Evolutionary conservation across 2,329 filamentous ascomycete genomes (phyloP).

Genomic region (Botrytis elliptica): DNA sequence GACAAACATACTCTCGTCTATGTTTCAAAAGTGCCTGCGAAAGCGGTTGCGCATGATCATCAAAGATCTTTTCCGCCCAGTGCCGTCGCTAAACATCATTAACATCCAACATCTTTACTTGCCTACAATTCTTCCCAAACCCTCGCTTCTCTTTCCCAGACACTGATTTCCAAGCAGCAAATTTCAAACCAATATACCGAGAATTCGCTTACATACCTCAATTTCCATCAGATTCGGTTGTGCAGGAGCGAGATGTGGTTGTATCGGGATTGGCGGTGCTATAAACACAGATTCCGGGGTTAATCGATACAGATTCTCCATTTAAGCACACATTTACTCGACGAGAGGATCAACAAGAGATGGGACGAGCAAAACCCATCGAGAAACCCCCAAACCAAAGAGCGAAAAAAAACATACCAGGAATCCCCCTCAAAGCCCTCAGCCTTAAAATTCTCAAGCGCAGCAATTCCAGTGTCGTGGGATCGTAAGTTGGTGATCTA

Average conservation of each 20-base stretch:
- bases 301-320: conserved; percentile 25
- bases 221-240: conserved; percentile 28
- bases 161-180: conserved; percentile 8
- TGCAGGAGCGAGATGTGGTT: conserved; percentile 27
- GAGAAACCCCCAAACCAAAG: no score
- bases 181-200: conserved; percentile 5
- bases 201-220: conserved; percentile 29
- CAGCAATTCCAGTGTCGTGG: conserved; percentile 53
- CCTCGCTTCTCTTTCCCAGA: background rate
- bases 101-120: background rate
- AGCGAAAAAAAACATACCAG: conserved; percentile 32
- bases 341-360: background rate
- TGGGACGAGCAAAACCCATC: no score
- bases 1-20: conserved; percentile 40
- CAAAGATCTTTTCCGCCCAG: conserved; percentile 63
- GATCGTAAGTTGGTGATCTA: conserved; percentile 53
- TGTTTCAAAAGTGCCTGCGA: conserved; percentile 52
- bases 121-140: accelerated
- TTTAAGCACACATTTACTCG: background rate
- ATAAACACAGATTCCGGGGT: conserved; percentile 28
- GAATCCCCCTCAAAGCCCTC: conserved; percentile 53
- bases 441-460: conserved; percentile 51
- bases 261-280: conserved; percentile 30
- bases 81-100: conserved; percentile 47
- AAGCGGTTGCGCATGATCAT: conserved; percentile 50